Base-by-base conservation (phyloP, 805 yeast genomes). In the Wickerhamomyces ciferrii region DNA sequence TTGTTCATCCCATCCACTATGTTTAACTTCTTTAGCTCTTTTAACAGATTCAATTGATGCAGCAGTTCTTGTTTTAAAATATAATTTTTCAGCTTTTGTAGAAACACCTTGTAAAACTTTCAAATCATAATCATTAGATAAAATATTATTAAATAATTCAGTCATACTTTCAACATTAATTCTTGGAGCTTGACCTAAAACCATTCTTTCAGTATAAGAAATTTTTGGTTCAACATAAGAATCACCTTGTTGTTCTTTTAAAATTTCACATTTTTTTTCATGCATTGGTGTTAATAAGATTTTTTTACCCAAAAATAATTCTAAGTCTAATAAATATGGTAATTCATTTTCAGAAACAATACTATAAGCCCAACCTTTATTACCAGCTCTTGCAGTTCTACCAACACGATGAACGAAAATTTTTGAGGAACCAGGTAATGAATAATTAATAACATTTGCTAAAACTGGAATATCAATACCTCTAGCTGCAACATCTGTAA, bases 351-450 rank as follows among this genome's bases (percentile, higher is more conserved):
- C 96, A 48, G 82, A 75, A 8, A 91, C 84, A 49, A 94, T 79
- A 3, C 97, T 84, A 63, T 87, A 94, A 0, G 99, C 99, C 96
- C 97, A 90, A 61, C 99, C 99, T 56, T 78, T 81, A 63, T 89
- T 85, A 63, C 99, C 99, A 9, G 99, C 99, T 76, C 99, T 86
- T 11, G 99, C 99, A 41, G 99, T 94, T 76, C 99, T 84, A 66
- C 99, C 99, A 41, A 94, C 98, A 69, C 99, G 82, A 68, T 94
- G 99, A 46, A 94, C 79, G 66, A 94, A 94, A 48, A 92, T 86
- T 66, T 95, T 94, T 4, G 97, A 89, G 1, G 95, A 84, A 1
- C 89, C 85, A 11, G 98, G 98, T 49, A 94, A 73, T 1, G 96
- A 81, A 66, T 79, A 94, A 65, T 94, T 94, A 55, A 94, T 77